These are phyloP conservation scores for Zasmidium cellare DNA, from an alignment of 2,329 filamentous ascomycete genomes.

Conservation along the genomic window DNA sequence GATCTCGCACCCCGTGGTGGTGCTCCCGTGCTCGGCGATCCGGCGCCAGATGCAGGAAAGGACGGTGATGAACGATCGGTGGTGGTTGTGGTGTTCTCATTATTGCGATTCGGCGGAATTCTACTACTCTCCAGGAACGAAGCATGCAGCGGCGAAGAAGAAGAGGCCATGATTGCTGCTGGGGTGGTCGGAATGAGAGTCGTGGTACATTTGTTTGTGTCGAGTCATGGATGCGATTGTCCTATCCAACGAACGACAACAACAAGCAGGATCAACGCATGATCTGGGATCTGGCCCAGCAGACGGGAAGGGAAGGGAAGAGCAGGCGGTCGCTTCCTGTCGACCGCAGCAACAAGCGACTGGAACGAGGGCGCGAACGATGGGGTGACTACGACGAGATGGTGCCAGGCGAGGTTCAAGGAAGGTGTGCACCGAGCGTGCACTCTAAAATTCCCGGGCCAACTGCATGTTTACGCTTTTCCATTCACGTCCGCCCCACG, in stretches of 20 bases:
- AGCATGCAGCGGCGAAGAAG: slow-evolving; percentile 1
- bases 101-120: neutral
- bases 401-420: neutral
- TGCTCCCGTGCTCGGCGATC: neutral
- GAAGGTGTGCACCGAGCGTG: neutral
- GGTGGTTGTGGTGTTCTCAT: neutral
- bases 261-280: neutral
- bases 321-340: neutral
- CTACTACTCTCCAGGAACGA: neutral
- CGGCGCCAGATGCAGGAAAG: neutral
- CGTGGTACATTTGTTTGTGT: neutral
- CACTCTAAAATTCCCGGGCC: too few relatives aligned
- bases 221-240: neutral
- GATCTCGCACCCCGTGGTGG: neutral
- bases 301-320: neutral
- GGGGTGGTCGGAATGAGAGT: neutral
- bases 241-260: neutral
- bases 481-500: neutral
- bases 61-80: neutral
- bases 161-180: neutral
- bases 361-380: too few relatives aligned
- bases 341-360: neutral
- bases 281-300: neutral
- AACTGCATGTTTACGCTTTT: too few relatives aligned
- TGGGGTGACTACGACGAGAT: neutral